A percentile compares a stretch with the other conserved stretches of the same genome.
Conservation (phyloP, 768 basidiomycete genomes). For the Termitomyces sp. region DNA sequence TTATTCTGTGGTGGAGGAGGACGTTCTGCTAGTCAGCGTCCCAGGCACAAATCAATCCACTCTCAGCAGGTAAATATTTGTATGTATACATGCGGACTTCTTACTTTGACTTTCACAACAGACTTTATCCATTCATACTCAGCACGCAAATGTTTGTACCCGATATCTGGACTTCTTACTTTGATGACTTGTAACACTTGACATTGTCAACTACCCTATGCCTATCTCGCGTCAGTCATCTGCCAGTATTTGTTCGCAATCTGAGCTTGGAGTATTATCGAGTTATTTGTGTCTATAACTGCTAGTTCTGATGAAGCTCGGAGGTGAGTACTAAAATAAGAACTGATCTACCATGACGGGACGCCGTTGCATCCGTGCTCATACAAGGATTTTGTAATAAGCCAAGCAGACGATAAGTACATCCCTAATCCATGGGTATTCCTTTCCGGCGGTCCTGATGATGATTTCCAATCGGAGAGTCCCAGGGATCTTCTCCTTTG, state of each 20-base stretch:
- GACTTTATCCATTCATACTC: background rate
- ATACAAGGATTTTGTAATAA: background rate
- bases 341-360: conserved; percentile 8
- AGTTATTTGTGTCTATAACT: background rate
- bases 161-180: too few species aligned
- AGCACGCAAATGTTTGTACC: too few species aligned
- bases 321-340: conserved; percentile 3
- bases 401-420: conserved; percentile 1
- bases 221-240: background rate
- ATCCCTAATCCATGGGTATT: conserved; percentile 11
- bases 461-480: background rate
- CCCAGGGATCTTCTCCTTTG: background rate
- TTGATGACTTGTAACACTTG: background rate
- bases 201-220: background rate
- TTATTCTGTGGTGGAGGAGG: conserved; percentile 76
- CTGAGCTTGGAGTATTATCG: background rate
- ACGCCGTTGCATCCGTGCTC: conserved; percentile 9
- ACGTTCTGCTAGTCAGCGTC: conserved; percentile 58
- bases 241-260: background rate
- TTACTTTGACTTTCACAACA: conserved; percentile 9
- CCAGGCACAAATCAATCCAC: conserved; percentile 3
- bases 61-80: conserved; percentile 12
- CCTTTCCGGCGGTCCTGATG: background rate
- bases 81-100: conserved; percentile 19
- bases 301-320: background rate